phyloP scores from a whole-genome alignment of 192 early-diverging fungal species.

The Coemansia brasiliensis region DNA sequence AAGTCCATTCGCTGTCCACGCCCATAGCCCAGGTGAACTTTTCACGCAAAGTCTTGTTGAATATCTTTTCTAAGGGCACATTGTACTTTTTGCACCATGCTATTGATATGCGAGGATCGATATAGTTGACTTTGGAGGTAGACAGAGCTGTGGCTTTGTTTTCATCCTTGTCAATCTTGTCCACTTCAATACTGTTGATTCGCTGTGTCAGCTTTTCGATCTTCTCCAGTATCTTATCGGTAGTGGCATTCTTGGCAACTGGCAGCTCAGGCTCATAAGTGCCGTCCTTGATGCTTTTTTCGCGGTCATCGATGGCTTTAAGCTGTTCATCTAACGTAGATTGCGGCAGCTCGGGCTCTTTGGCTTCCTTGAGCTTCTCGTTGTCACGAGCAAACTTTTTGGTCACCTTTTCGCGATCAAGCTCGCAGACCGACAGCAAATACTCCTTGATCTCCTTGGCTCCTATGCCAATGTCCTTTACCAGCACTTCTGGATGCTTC shows the following conservation, averaged over 20 bases:
- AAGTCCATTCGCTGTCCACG: conserved; percentile 66
- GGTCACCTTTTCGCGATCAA: conserved; percentile 70
- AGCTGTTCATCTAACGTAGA: conserved; percentile 58
- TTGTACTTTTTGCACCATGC: conserved; percentile 89
- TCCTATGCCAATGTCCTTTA: conserved; percentile 75
- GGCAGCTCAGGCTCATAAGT: conserved; percentile 33
- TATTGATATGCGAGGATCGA: conserved; percentile 93
- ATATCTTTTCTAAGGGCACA: conserved; percentile 92
- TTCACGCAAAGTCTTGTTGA: conserved; percentile 82
- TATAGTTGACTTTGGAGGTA: conserved; percentile 98
- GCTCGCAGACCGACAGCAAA: conserved; percentile 60
- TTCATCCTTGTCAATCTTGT: conserved; percentile 91
- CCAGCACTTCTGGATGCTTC: conserved; percentile 65
- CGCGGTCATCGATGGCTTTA: conserved; percentile 36
- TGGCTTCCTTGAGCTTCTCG: conserved; percentile 70
- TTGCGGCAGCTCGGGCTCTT: conserved; percentile 56
- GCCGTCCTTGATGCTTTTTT: conserved; percentile 47
- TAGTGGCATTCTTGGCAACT: conserved; percentile 35
- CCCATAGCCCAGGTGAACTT: conserved; percentile 97
- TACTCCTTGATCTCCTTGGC: conserved; percentile 74
- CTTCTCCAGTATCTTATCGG: conserved; percentile 75
- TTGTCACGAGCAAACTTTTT: conserved; percentile 77
- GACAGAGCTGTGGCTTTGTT: conserved; percentile 94
- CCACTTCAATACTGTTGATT: conserved; percentile 71
- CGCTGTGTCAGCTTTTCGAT: conserved; percentile 68